Evolutionary conservation across 2,329 filamentous ascomycete species (phyloP), one percentile per base, ranked within the genome.

Genomic region (Emericellopsis atlantica): DNA sequence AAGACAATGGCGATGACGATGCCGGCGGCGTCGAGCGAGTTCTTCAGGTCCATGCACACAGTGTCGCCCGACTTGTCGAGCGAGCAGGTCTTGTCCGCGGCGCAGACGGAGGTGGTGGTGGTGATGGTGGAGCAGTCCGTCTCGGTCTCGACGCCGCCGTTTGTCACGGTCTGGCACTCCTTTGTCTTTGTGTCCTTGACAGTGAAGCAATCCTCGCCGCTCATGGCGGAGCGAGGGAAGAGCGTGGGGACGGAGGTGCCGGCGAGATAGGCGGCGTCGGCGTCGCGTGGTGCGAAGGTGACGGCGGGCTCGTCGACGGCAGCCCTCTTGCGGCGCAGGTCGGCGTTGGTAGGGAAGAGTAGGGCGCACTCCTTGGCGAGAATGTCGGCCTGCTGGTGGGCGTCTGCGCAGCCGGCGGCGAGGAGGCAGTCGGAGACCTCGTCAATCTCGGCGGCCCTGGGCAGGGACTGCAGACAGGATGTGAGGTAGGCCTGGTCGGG

Each of bases 1-100:
- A 78, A 66, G 53, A 68, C 49, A 46, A 70, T 56, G 50, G 64
- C 57, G 46, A 75, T 61, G 52, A 72, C 57, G 49, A 71, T 59
- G 45, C 66, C 70, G 33, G 58, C 59, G 2, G 61, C 50, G 48
- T 61, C 62, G 41, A 74, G 57, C 16, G 9, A 34, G 50, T 66
- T 54, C 6, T 61, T 45, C 36, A 55, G 54, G 46, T 52, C 46
- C 60, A 69, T 63, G 61, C 66, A 70, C 8, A 57, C 50, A 32
- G 52, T 45, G 42, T 49, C 56, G 49, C 62, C 64, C 29, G 49
- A 32, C 35, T 38, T 44, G 52, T 61, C 58, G 46, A 60, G 59
- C 62, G 69, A 74, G 65, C 72, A 76, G 48, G 66, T 55, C 43
- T 65, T 58, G 31, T 61, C 64, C 5, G 55, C 49, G 8, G 55